Evolutionary conservation across 441 rosid genomes (phyloP).

Genomic region (Corymbia citriodora): DNA sequence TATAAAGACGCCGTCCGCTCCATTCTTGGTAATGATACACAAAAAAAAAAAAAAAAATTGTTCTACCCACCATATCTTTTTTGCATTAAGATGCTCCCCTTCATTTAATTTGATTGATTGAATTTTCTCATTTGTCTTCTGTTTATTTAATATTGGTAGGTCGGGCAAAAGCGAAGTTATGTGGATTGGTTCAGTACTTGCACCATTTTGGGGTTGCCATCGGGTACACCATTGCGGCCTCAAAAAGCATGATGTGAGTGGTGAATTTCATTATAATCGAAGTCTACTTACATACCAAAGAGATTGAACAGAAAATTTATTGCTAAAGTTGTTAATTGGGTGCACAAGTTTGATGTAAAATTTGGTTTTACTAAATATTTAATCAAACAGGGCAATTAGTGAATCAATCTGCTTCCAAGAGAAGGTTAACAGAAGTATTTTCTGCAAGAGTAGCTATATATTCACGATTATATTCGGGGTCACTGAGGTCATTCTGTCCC

Average conservation of each 20-base stretch:
- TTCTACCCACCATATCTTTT: too few species aligned
- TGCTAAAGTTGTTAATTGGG: neutral
- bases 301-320: too few species aligned
- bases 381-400: neutral
- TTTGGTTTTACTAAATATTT: accelerated
- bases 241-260: slow-evolving; percentile 10
- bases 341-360: too few species aligned
- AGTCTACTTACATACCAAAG: neutral
- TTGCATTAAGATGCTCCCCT: too few species aligned
- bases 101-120: too few species aligned
- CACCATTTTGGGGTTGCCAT: slow-evolving; percentile 7
- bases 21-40: too few species aligned
- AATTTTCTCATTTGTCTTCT: neutral
- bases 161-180: neutral
- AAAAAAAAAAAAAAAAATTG: too few species aligned
- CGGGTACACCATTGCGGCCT: neutral
- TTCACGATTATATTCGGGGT: neutral
- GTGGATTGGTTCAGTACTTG: neutral
- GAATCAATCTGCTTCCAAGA: neutral
- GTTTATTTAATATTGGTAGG: neutral
- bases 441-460: neutral
- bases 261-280: neutral
- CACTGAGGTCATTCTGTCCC: neutral
- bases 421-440: neutral
- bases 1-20: too few species aligned